Conservation (phyloP, 345 rosid genomes). For the Pistacia atlantica region DNA sequence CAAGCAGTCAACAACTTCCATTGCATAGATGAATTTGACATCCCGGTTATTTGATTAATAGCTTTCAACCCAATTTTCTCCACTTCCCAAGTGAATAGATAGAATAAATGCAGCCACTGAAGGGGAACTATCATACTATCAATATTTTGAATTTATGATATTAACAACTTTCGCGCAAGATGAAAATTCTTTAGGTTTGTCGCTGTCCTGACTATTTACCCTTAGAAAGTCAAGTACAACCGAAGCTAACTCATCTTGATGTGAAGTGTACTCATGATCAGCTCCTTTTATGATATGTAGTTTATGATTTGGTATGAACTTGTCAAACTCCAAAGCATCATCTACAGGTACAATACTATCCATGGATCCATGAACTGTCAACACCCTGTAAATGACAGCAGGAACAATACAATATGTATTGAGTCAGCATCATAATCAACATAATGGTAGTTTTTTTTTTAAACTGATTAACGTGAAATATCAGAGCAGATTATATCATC, state of each 20-base stretch:
- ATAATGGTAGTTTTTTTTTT: too few species aligned
- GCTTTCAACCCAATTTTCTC: not conserved
- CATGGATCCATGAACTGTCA: slow-evolving; percentile 75
- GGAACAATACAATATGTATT: not conserved
- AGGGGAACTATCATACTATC: not conserved
- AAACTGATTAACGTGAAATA: too few species aligned
- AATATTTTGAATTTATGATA: slow-evolving; percentile 23
- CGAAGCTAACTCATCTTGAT: slow-evolving; percentile 62
- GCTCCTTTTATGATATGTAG: slow-evolving; percentile 70
- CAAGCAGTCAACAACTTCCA: not conserved
- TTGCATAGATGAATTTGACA: not conserved
- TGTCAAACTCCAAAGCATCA: slow-evolving; percentile 74
- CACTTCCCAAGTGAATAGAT: not conserved
- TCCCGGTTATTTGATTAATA: not conserved
- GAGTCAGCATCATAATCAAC: not conserved
- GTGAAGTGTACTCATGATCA: slow-evolving; percentile 80
- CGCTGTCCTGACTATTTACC: slow-evolving; percentile 17
- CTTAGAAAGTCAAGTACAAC: slow-evolving; percentile 50
- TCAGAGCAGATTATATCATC: too few species aligned
- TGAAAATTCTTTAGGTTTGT: not conserved
- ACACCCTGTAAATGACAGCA: slow-evolving; percentile 52
- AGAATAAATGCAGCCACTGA: not conserved
- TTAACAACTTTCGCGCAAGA: not conserved
- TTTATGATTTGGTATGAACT: slow-evolving; percentile 59
- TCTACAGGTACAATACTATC: slow-evolving; percentile 62